Evolutionary conservation across 805 yeast genomes (phyloP), one percentile per base, ranked within the genome.

Genomic region (Teunomyces aglyptinius): DNA sequence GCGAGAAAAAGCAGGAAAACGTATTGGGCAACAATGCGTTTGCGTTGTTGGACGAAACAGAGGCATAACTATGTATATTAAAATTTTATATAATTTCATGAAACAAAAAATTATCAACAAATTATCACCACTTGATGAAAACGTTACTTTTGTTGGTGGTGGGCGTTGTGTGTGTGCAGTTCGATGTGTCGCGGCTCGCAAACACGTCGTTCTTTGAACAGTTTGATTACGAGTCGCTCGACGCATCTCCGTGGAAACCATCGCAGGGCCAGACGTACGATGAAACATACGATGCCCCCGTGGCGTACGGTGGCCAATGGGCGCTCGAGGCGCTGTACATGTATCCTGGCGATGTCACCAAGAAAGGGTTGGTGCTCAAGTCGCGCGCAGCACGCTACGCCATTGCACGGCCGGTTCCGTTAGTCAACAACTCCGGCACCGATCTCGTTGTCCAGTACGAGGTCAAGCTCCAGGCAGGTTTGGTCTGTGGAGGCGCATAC

Each of bases 401-500:
- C 36, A 87, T 91, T 55, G 82, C 89, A 33, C 79, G 81, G 45
- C 64, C 72, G 50, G 74, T 91, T 46, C 79, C 80, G 15, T 48
- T 64, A 2, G 75, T 90, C 47, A 77, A 78, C 60, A 85, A 83
- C 64, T 77, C 71, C 8, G 76, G 75, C 54, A 72, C 81, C 47
- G 82, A 89, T 12, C 71, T 91, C 51, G 96, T 91, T 7, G 68
- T 89, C 35, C 97, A 91, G 68, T 91, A 89, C 65, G 97, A 91
- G 66, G 87, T 89, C 46, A 90, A 90, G 68, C 67, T 84, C 35
- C 96, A 91, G 69, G 74, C 85, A 34, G 88, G 87, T 7, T 70
- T 89, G 46, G 74, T 74, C 38, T 91, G 97, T 67, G 96, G 96
- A 41, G 97, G 97, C 46, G 92, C 95, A 1, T 91, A 90, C 67